Percentiles rank a stretch among this genome's conserved stretches.
Conservation (phyloP, 1,284 basidiomycete species). For the Fomes fomentarius region DNA sequence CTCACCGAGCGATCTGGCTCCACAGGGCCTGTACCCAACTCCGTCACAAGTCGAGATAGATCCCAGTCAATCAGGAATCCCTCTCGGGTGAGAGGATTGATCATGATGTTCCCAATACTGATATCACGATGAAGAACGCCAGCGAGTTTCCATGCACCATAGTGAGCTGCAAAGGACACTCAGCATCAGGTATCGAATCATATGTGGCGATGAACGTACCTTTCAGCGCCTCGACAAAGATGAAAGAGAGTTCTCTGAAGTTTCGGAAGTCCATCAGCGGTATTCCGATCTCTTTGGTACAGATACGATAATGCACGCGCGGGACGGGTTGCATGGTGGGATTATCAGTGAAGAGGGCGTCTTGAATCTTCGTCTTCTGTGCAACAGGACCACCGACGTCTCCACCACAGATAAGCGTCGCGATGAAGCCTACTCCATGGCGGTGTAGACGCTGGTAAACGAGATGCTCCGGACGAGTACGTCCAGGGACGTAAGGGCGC, state of each 20-base stretch:
- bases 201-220: too few species aligned
- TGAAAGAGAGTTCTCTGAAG: background rate
- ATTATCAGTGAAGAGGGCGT: background rate
- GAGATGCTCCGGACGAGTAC: constrained; percentile 5
- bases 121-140: constrained; percentile 12
- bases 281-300: background rate
- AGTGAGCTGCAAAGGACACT: background rate
- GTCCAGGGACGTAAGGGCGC: constrained; percentile 2
- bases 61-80: constrained; percentile 14
- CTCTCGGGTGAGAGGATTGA: background rate
- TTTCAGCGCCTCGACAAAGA: too few species aligned
- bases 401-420: constrained; percentile 9
- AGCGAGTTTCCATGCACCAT: background rate
- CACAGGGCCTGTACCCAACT: background rate
- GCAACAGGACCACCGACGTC: constrained; percentile 4
- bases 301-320: constrained; percentile 4
- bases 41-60: background rate
- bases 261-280: background rate
- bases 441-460: constrained; percentile 1
- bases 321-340: background rate
- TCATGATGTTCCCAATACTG: constrained; percentile 15
- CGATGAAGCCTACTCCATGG: background rate
- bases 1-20: constrained; percentile 4
- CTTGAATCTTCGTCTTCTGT: background rate
- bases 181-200: too few species aligned